Evolutionary conservation across 2,329 filamentous ascomycete species (phyloP), one percentile per base, ranked within the genome.

Genomic region (Rhynchosporium secalis): DNA sequence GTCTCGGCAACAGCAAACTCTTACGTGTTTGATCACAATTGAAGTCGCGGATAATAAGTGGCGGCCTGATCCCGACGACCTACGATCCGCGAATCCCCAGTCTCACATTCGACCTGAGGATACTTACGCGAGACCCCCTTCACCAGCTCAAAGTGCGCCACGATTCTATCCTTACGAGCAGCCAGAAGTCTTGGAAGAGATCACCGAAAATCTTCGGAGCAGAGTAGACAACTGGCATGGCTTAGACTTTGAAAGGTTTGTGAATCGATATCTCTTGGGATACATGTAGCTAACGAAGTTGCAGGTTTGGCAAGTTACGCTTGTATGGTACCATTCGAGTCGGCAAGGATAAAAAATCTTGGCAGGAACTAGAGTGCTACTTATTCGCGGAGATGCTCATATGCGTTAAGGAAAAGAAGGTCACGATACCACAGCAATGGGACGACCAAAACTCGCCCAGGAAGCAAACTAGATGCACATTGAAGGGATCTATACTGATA

Each of bases 161-260:
- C 81, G 84, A 2, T 86, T 89, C 66, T 82, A 84, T 63, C 88
- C 89, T 0, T 91, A 90, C 68, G 91, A 96, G 74, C 84, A 90
- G 2, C 81, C 86, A 2, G 90, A 93, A 69, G 86, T 87, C 4
- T 75, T 98, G 62, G 89, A 95, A 60, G 88, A 94, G 67, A 90
- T 95, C 72, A 96, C 93, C 0, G 91, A 97, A 72, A 91, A 87
- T 66, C 78, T 99, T 62, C 87, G 91, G 62, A 85, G 80, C 51
- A 88, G 93, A n/a, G 95, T 99, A 10, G 95, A 99, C 71, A 97
- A 98, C 70, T 99, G 95, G 95, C 95, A 99, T 74, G 94, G 95
- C 0, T 81, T 99, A 26, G 94, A 98, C 73, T 97, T 97, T 72
- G 86, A 86, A 72, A 86, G 91, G 83, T 89, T 78, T 71, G 80